Base-by-base conservation (phyloP, 2,329 filamentous ascomycete genomes). In the Rutstroemia sp. region DNA sequence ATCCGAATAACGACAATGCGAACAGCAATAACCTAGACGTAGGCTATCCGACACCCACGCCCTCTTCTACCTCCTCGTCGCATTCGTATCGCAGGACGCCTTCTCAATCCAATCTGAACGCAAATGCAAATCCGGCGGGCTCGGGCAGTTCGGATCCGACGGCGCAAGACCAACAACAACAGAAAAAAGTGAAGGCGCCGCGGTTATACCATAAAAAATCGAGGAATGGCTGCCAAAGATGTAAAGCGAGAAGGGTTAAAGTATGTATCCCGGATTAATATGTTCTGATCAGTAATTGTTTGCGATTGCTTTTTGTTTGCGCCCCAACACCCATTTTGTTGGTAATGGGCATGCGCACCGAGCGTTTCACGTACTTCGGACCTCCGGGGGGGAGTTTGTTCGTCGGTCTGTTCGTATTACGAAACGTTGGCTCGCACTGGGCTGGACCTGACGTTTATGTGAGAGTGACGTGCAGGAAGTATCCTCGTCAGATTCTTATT, bases 191-290 rank as follows among this genome's bases (percentile, higher is more conserved):
- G 7, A 60, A 58, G 39, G 48, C 45, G n/a, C 59, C 62, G 12
- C 53, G 68, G 44, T 59, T 70, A 19, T 70, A 69, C 48, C 68
- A 70, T 57, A 68, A 63, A 56, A 70, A 70, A 60, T 69, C 67
- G 25, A 58, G 63, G 38, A 65, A 61, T 49, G 68, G 68, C 1
- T 70, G 68, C 54, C 55, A 64, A 14, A 62, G 66, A 42, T 70
- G 67, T 57, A 67, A 66, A 56, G 62, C 60, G 8, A 59, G 68
- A 27, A 62, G 67, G 19, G 68, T 70, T 17, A 70, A 69, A 64
- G 68, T 69, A 47, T 56, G 59, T 63, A 27, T 25, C 51, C 51
- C 49, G 49, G 16, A 44, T 46, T 51, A 49, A 37, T 52, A 19
- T 12, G n/a, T 45, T 45, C 7, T 45, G 5, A 45, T 23, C 19